Conservation (phyloP, 331 rosid species). For the Phaseolus coccineus region DNA sequence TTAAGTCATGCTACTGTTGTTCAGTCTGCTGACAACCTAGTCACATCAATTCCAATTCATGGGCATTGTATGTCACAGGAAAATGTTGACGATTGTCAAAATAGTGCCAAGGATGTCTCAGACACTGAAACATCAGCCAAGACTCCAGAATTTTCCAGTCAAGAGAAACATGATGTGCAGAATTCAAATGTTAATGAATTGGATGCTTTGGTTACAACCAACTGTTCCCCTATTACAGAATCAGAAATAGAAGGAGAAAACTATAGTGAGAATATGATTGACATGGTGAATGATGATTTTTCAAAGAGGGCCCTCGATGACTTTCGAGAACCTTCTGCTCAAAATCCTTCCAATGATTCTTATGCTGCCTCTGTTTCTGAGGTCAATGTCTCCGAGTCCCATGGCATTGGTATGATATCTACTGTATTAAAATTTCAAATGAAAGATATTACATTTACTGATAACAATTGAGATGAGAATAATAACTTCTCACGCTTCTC, state of each 20-base stretch:
- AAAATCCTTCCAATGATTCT: slow-evolving; percentile 46
- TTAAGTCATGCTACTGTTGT: slow-evolving; percentile 46
- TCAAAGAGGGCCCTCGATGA: slow-evolving; percentile 50
- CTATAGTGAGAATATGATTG: slow-evolving; percentile 43
- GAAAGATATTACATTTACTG: slow-evolving; percentile 6
- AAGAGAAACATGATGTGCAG: slow-evolving; percentile 51
- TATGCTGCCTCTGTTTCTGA: slow-evolving; percentile 53
- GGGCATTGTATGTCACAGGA: slow-evolving; percentile 46
- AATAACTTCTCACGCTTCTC: not conserved
- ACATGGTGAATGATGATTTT: slow-evolving; percentile 52
- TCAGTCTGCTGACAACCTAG: slow-evolving; percentile 47
- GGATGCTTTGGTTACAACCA: slow-evolving; percentile 50
- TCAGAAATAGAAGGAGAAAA: slow-evolving; percentile 63
- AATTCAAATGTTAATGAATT: slow-evolving; percentile 40
- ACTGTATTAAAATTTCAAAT: not conserved
- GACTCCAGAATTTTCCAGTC: slow-evolving; percentile 48
- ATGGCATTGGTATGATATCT: slow-evolving; percentile 64
- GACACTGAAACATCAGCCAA: slow-evolving; percentile 51
- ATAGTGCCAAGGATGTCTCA: slow-evolving; percentile 43
- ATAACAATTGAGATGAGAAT: not conserved
- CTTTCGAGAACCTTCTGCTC: slow-evolving; percentile 51
- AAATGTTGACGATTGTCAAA: slow-evolving; percentile 46
- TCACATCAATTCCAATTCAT: slow-evolving; percentile 42
- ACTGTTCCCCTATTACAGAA: slow-evolving; percentile 41
- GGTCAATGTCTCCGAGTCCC: slow-evolving; percentile 51